phyloP scores from a whole-genome alignment of 139 green algal genomes.

The Volvox reticuliferus region DNA sequence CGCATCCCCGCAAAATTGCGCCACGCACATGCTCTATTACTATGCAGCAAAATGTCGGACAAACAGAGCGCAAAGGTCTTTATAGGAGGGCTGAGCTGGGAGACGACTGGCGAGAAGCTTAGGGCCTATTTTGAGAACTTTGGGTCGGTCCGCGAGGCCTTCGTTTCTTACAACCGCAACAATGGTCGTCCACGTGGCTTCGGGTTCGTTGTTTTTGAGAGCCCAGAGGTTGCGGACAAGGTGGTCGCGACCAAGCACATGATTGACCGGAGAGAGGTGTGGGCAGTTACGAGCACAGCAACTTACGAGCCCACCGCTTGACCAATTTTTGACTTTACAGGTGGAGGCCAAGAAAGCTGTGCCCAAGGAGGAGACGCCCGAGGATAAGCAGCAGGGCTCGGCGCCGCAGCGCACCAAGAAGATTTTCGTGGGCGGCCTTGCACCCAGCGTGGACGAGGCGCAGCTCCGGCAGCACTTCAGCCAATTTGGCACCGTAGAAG shows the following conservation, averaged over 20 bases:
- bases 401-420: slow-evolving; percentile 82
- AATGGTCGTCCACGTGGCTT: slow-evolving; percentile 91
- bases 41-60: slow-evolving; percentile 43
- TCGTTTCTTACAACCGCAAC: slow-evolving; percentile 91
- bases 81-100: slow-evolving; percentile 88
- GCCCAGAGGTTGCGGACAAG: slow-evolving; percentile 89
- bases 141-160: slow-evolving; percentile 88
- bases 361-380: slow-evolving; percentile 88
- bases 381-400: slow-evolving; percentile 62
- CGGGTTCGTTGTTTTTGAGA: slow-evolving; percentile 94
- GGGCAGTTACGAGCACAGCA: slow-evolving; percentile 21
- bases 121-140: slow-evolving; percentile 91
- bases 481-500: slow-evolving; percentile 86
- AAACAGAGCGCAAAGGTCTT: slow-evolving; percentile 78
- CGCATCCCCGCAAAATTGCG: too few species aligned
- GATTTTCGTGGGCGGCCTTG: slow-evolving; percentile 96
- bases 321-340: slow-evolving; percentile 63
- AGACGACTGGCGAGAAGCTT: slow-evolving; percentile 74
- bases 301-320: not conserved
- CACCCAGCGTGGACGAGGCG: slow-evolving; percentile 89
- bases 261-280: slow-evolving; percentile 92
- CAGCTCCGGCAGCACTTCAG: slow-evolving; percentile 82
- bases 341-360: slow-evolving; percentile 97
- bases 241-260: slow-evolving; percentile 90
- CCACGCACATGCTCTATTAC: not conserved